A percentile compares a stretch with the other conserved stretches of the same genome.
These are phyloP conservation scores for Amphichorda felina DNA, from an alignment of 2,329 filamentous ascomycete genomes.

Conservation along the genomic window DNA sequence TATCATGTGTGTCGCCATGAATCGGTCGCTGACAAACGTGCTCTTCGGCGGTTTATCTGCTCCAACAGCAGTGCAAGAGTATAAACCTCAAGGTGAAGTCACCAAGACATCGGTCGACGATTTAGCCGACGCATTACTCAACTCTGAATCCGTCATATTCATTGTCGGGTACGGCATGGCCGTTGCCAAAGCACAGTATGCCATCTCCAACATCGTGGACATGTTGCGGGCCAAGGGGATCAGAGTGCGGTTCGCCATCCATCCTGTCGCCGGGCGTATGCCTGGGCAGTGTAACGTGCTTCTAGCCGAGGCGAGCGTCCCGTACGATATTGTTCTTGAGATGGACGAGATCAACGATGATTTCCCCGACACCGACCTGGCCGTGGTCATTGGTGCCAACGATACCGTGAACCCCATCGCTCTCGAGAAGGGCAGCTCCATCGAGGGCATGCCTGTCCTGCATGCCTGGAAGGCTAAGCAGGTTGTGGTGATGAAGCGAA, in stretches of 20 bases:
- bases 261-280: slow-evolving; percentile 85
- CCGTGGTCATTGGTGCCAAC: slow-evolving; percentile 82
- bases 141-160: slow-evolving; percentile 77
- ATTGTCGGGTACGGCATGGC: slow-evolving; percentile 92
- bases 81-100: slow-evolving; percentile 69
- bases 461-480: slow-evolving; percentile 93
- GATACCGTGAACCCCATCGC: slow-evolving; percentile 90
- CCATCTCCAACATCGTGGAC: slow-evolving; percentile 70
- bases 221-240: slow-evolving; percentile 64
- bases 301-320: slow-evolving; percentile 76
- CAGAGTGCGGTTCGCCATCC: slow-evolving; percentile 80
- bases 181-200: slow-evolving; percentile 86
- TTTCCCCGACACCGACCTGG: slow-evolving; percentile 74
- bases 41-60: slow-evolving; percentile 60
- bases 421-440: slow-evolving; percentile 68
- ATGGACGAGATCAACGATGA: slow-evolving; percentile 97
- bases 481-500: slow-evolving; percentile 86
- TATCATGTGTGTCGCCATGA: slow-evolving; percentile 85
- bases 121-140: slow-evolving; percentile 61
- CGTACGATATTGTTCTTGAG: slow-evolving; percentile 85
- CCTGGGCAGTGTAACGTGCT: slow-evolving; percentile 88
- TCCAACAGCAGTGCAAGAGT: slow-evolving; percentile 44
- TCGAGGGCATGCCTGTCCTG: slow-evolving; percentile 86
- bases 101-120: slow-evolving; percentile 73
- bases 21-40: slow-evolving; percentile 78